phyloP scores from a whole-genome alignment of 2,329 filamentous ascomycete species.

The Calonectria pteridis region DNA sequence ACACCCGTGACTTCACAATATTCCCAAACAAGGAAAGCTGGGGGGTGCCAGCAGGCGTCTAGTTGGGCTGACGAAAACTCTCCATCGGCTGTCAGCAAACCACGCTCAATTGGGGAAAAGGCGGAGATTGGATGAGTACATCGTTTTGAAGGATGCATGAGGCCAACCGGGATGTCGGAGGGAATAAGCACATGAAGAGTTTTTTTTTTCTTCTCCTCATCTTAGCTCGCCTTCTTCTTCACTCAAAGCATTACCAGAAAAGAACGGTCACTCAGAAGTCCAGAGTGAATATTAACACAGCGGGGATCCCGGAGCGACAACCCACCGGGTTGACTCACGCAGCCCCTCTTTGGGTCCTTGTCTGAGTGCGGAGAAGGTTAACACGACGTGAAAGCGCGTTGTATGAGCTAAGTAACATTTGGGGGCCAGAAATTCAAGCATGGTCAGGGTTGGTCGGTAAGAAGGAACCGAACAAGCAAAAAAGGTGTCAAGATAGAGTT shows the following conservation, averaged over 20 bases:
- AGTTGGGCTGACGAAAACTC: conserved; percentile 34
- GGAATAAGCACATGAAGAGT: neutral
- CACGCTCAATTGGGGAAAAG: conserved; percentile 12
- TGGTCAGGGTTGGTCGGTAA: neutral
- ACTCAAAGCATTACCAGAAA: neutral
- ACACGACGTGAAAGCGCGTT: neutral
- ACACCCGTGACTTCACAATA: conserved; percentile 20
- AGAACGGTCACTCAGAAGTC: neutral
- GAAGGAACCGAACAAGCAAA: neutral
- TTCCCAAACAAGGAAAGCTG: neutral
- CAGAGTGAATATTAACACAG: neutral
- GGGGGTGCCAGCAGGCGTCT: conserved; percentile 17
- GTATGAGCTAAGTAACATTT: neutral
- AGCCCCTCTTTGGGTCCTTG: too few relatives aligned
- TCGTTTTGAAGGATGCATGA: neutral
- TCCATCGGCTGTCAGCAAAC: neutral
- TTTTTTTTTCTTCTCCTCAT: neutral
- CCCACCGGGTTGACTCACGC: conserved; percentile 15
- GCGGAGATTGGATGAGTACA: neutral
- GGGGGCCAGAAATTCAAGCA: neutral
- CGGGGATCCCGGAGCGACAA: neutral
- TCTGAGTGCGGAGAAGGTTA: conserved; percentile 6
- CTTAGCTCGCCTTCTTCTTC: neutral
- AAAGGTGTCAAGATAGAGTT: neutral
- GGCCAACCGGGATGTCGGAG: neutral